Percentiles rank a stretch among this genome's conserved stretches.
These are phyloP conservation scores for Teunomyces tritomae DNA, from an alignment of 805 yeast genomes.

Conservation along the genomic window DNA sequence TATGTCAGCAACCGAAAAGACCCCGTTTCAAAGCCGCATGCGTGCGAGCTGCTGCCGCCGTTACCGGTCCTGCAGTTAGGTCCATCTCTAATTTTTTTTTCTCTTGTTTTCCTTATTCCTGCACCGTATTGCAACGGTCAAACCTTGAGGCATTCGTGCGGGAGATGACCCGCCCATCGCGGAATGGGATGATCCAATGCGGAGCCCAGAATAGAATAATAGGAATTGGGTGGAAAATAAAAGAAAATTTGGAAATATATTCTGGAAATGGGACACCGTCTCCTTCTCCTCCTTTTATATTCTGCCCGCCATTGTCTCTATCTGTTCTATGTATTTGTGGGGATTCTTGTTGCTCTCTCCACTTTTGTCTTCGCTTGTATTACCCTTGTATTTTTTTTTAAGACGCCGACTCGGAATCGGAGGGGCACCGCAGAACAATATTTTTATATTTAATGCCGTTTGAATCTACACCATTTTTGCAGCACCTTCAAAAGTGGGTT, in stretches of 20 bases:
- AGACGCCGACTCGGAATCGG: slow-evolving; percentile 4
- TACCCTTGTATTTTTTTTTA: background rate
- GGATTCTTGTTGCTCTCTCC: background rate
- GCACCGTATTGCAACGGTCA: background rate
- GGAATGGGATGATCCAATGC: background rate
- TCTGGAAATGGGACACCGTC: background rate
- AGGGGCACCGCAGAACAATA: background rate
- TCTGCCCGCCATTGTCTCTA: background rate
- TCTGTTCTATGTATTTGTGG: background rate
- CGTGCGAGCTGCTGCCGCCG: too few species aligned
- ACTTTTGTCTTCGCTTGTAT: background rate
- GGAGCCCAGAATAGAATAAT: background rate
- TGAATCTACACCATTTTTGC: background rate
- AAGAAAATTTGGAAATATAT: background rate
- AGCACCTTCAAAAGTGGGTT: background rate
- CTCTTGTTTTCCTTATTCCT: background rate
- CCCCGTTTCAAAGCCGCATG: background rate
- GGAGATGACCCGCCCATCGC: background rate
- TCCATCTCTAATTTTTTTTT: too few species aligned
- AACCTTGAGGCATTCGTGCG: background rate
- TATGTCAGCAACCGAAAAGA: background rate
- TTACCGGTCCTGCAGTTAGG: too few species aligned
- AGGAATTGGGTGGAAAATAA: background rate
- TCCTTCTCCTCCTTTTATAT: background rate
- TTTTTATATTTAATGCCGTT: background rate